Evolutionary conservation across 148 eudicot genomes (phyloP).

Genomic region (Fagopyrum tataricum): DNA sequence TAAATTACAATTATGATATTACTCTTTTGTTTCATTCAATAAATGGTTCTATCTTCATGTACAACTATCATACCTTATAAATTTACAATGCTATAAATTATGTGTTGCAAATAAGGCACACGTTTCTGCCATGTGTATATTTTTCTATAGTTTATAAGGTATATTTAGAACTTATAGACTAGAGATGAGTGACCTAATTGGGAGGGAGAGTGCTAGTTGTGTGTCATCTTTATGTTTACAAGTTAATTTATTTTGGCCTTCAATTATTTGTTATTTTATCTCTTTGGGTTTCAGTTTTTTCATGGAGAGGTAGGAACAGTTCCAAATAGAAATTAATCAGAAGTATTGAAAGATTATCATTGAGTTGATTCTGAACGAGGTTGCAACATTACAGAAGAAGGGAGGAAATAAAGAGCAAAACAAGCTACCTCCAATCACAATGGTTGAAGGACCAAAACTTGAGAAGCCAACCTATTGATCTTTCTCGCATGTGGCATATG

Average conservation of each 20-base stretch:
- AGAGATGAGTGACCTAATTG: too few species aligned
- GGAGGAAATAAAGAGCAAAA: slow-evolving; percentile 56
- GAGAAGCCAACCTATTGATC: slow-evolving; percentile 75
- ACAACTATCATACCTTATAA: too few species aligned
- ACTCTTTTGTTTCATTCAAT: not conserved
- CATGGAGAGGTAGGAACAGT: slow-evolving; percentile 45
- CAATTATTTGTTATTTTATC: not conserved
- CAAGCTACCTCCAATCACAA: slow-evolving; percentile 52
- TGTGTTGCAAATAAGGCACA: too few species aligned
- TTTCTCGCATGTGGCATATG: slow-evolving; percentile 62
- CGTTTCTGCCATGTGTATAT: too few species aligned
- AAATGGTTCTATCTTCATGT: not conserved
- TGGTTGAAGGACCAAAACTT: slow-evolving; percentile 77
- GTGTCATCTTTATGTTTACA: too few species aligned
- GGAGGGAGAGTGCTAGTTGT: too few species aligned
- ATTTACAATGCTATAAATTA: too few species aligned
- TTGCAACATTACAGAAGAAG: slow-evolving; percentile 44
- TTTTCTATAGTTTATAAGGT: too few species aligned
- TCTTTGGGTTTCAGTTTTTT: slow-evolving; percentile 35
- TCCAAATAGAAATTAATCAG: slow-evolving; percentile 59
- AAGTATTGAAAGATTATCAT: slow-evolving; percentile 68
- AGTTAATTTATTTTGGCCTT: too few species aligned
- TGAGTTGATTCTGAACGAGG: slow-evolving; percentile 67
- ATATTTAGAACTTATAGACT: too few species aligned
- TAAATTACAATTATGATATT: not conserved